Percentiles rank a stretch among this genome's conserved stretches.
Evolutionary conservation across 2,329 filamentous ascomycete species (phyloP).

Genomic region (Aureobasidium musti): DNA sequence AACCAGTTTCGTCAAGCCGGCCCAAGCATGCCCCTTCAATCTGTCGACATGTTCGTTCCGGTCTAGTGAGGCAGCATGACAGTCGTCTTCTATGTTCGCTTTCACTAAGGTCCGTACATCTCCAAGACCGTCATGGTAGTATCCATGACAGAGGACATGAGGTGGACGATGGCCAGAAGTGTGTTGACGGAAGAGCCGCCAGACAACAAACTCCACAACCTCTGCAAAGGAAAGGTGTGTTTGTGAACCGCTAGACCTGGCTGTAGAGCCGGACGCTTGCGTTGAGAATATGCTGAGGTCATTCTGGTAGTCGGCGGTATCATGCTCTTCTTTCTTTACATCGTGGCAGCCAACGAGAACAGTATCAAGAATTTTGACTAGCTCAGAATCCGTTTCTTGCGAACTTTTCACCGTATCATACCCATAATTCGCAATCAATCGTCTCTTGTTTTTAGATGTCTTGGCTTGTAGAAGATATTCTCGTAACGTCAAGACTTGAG

Average conservation of each 20-base stretch:
- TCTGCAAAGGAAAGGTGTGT: neutral
- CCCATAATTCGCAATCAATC: constrained; percentile 53
- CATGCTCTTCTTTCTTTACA: constrained; percentile 46
- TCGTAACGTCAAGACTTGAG: constrained; percentile 65
- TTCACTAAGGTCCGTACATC: constrained; percentile 39
- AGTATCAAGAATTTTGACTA: constrained; percentile 66
- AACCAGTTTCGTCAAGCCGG: constrained; percentile 69
- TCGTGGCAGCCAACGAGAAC: constrained; percentile 63
- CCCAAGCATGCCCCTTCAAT: constrained; percentile 74
- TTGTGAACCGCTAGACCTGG: constrained; percentile 38
- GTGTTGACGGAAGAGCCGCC: constrained; percentile 69
- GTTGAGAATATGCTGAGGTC: constrained; percentile 52
- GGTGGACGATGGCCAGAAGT: constrained; percentile 57
- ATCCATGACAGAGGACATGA: constrained; percentile 84
- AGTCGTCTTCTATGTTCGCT: constrained; percentile 55
- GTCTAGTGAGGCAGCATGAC: constrained; percentile 64
- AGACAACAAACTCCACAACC: constrained; percentile 61
- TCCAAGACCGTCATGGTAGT: constrained; percentile 54
- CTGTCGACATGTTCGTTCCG: constrained; percentile 69
- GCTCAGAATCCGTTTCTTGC: constrained; percentile 34
- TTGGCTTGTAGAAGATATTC: constrained; percentile 71
- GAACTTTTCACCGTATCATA: constrained; percentile 49
- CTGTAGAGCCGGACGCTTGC: constrained; percentile 43
- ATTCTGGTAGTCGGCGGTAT: constrained; percentile 37
- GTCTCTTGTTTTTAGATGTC: constrained; percentile 60